Evolutionary conservation across 257 asterid species (phyloP), one percentile per base, ranked within the genome.

Genomic region (Ophiorrhiza pumila): DNA sequence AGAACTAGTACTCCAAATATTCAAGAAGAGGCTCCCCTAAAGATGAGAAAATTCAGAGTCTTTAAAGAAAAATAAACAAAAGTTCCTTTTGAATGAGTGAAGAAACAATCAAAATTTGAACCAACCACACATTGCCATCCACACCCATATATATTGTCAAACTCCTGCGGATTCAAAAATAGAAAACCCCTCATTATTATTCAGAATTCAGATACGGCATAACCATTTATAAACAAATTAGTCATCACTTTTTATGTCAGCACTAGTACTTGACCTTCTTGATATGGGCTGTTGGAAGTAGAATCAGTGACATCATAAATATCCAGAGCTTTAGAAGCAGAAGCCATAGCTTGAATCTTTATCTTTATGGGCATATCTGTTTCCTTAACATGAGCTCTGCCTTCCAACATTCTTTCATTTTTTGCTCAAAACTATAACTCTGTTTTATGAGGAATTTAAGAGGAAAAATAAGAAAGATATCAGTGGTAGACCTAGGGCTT

Each of bases 111-210:
- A 77, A 91, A 91, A 83, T 90, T 84, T 57, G 93, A 85, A 62
- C 97, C 97, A 79, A 90, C 97, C 77, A 91, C 95, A 68, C 96
- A 90, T 83, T 88, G 97, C 97, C 97, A 90, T 67, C 97, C 97
- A 81, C 65, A 64, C 68, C 92, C 97, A 83, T 91, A 90, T 73
- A 71, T 81, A 25, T 59, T 79, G 81, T 91, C 97, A 80, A 91
- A 88, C 71, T 91, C 97, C 97, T 90, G 92, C 78, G 37, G 75
- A 27, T n/a, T n/a, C 29, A 43, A n/a, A 46, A 65, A 68, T 25
- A 23, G 15, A 8, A 55, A 57, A 65, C 34, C 29, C 29, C 67
- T n/a, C n/a, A n/a, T n/a, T n/a, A n/a, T n/a, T n/a, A 58, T 25
- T 71, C 18, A 42, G 25, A 22, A 52, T 52, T 52, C 58, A 52